These are phyloP conservation scores for Cutaneotrichosporon sp. DNA, from an alignment of 1,284 basidiomycete species.

Conservation along the genomic window DNA sequence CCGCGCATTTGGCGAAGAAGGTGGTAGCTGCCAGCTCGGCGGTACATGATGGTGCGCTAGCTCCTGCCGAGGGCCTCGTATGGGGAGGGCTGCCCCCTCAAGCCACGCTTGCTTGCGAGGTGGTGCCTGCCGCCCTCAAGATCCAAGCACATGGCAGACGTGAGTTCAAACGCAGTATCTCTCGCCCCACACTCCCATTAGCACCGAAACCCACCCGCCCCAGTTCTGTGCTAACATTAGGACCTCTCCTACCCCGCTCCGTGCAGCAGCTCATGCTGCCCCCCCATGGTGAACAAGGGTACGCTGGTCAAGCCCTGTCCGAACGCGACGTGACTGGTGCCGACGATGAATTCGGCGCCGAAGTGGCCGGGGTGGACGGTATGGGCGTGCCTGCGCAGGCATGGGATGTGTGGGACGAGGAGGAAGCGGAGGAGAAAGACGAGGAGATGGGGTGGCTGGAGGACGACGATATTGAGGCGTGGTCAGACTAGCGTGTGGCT, in stretches of 20 bases:
- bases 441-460: slow-evolving; percentile 12
- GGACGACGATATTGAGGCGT: slow-evolving; percentile 21
- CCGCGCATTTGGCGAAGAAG: slow-evolving; percentile 33
- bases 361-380: slow-evolving; percentile 15
- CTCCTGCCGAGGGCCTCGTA: slow-evolving; percentile 12
- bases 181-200: no score
- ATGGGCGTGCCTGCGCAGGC: slow-evolving; percentile 14
- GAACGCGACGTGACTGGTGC: slow-evolving; percentile 2
- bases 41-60: slow-evolving; percentile 14
- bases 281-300: slow-evolving; percentile 7
- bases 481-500: background rate
- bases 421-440: background rate
- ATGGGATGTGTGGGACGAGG: slow-evolving; percentile 10
- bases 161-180: background rate
- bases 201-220: no score
- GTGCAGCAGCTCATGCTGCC: slow-evolving; percentile 30
- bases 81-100: slow-evolving; percentile 38
- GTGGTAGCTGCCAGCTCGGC: slow-evolving; percentile 10
- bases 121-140: slow-evolving; percentile 46
- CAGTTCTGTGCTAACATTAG: slow-evolving; percentile 8
- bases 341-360: slow-evolving; percentile 3
- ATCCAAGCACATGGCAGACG: slow-evolving; percentile 28
- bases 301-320: background rate
- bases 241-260: slow-evolving; percentile 29
- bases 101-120: slow-evolving; percentile 33